These are phyloP conservation scores for Mortierella antarctica DNA, from an alignment of 192 early-diverging fungal genomes.

Conservation along the genomic window DNA sequence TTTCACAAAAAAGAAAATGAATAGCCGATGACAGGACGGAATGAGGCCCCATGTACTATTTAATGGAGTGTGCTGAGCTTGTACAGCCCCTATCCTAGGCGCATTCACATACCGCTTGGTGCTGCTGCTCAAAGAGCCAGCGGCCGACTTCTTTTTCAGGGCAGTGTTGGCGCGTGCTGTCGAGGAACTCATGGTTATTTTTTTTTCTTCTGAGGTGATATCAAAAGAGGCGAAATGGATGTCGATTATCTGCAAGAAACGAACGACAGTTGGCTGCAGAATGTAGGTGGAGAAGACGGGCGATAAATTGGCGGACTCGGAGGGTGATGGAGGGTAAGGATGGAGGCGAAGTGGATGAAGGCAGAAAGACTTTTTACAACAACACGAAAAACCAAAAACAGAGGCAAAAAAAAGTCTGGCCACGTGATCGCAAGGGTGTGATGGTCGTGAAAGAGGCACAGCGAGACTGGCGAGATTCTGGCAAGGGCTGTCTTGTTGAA, in stretches of 20 bases:
- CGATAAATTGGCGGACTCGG: slow-evolving; percentile 6
- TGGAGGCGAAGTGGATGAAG: slow-evolving; percentile 27
- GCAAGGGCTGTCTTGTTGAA: no score
- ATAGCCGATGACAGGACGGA: neutral
- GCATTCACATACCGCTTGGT: slow-evolving; percentile 34
- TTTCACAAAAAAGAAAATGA: neutral
- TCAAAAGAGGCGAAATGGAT: neutral
- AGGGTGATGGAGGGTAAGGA: neutral
- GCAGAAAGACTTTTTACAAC: slow-evolving; percentile 17
- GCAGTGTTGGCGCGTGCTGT: slow-evolving; percentile 36
- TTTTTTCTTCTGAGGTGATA: neutral
- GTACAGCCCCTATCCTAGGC: neutral
- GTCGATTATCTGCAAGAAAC: neutral
- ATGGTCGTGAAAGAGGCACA: neutral
- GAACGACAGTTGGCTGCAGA: neutral
- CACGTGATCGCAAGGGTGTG: slow-evolving; percentile 1
- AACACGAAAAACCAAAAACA: neutral
- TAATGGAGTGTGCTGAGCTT: neutral
- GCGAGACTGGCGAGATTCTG: no score
- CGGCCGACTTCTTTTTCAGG: slow-evolving; percentile 35
- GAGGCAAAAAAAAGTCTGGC: slow-evolving; percentile 3
- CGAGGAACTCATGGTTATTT: slow-evolving; percentile 54
- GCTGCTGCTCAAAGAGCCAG: slow-evolving; percentile 41
- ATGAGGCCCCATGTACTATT: slow-evolving; percentile 6
- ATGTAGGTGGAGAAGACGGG: neutral